Percentiles rank a stretch among this genome's conserved stretches.
Evolutionary conservation across 1,284 basidiomycete genomes (phyloP).

Genomic region (Ustilago bromivora): DNA sequence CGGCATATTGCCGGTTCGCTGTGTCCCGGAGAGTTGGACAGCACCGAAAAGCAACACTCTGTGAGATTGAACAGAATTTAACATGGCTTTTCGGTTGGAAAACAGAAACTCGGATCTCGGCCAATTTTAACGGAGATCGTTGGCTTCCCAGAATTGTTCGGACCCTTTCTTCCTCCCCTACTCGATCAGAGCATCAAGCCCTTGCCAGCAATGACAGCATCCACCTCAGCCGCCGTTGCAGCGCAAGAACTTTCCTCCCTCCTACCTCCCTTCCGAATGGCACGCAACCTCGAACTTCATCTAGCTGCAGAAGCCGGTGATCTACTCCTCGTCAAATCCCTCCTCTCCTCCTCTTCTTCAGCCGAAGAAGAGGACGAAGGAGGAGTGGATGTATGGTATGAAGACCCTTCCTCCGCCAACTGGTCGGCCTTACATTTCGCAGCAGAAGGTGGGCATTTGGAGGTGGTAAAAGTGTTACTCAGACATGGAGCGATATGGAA

Average conservation of each 20-base stretch:
- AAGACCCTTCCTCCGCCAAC: conserved; percentile 74
- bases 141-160: neutral
- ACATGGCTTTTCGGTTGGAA: neutral
- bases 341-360: conserved; percentile 34
- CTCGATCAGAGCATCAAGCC: neutral
- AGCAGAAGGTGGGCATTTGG: conserved; percentile 78
- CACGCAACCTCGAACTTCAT: conserved; percentile 54
- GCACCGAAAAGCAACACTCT: no score
- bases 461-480: conserved; percentile 78
- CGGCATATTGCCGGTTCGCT: neutral
- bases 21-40: neutral
- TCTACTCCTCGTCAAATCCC: conserved; percentile 29
- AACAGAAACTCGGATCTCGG: neutral
- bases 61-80: no score
- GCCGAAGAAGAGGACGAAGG: conserved; percentile 9
- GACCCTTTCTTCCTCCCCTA: neutral
- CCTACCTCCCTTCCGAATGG: conserved; percentile 42
- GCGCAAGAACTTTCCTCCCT: conserved; percentile 26
- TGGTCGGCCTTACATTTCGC: conserved; percentile 90
- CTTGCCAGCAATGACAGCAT: neutral
- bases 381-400: conserved; percentile 82
- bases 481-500: conserved; percentile 93
- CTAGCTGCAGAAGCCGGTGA: conserved; percentile 56
- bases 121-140: neutral
- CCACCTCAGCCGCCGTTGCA: conserved; percentile 10